Conservation (phyloP, 345 rosid genomes). For the Orychophragmus violaceus region DNA sequence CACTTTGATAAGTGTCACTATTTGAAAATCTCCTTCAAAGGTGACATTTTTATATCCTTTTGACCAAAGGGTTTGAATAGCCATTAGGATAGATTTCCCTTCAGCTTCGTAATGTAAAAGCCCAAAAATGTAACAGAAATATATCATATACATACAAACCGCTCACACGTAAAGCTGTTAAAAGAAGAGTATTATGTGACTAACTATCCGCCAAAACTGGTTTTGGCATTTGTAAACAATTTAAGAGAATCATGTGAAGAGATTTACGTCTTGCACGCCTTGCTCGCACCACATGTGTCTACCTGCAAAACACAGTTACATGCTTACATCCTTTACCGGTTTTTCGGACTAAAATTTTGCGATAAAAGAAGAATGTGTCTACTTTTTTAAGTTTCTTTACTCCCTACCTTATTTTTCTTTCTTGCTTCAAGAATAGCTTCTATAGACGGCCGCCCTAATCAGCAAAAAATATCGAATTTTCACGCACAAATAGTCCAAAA, state of each 20-base stretch:
- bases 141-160: no score
- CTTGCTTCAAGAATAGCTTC: slow-evolving; percentile 61
- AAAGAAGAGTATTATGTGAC: not conserved
- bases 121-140: no score
- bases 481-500: not conserved
- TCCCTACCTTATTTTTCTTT: slow-evolving; percentile 54
- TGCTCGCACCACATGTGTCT: slow-evolving; percentile 44
- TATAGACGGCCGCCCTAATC: slow-evolving; percentile 68
- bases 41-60: no score
- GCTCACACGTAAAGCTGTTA: no score
- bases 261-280: slow-evolving; percentile 47
- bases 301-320: slow-evolving; percentile 51
- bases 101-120: no score
- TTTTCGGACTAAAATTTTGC: not conserved
- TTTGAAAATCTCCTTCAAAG: no score
- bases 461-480: not conserved
- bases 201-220: not conserved
- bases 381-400: not conserved
- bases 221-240: not conserved
- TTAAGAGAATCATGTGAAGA: not conserved
- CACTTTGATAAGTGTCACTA: no score
- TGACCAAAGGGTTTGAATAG: no score
- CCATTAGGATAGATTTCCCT: no score
- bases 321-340: not conserved
- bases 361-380: not conserved